These are phyloP conservation scores for Phytophthora constricta DNA, from an alignment of 352 stramenopile genomes.

Conservation along the genomic window DNA sequence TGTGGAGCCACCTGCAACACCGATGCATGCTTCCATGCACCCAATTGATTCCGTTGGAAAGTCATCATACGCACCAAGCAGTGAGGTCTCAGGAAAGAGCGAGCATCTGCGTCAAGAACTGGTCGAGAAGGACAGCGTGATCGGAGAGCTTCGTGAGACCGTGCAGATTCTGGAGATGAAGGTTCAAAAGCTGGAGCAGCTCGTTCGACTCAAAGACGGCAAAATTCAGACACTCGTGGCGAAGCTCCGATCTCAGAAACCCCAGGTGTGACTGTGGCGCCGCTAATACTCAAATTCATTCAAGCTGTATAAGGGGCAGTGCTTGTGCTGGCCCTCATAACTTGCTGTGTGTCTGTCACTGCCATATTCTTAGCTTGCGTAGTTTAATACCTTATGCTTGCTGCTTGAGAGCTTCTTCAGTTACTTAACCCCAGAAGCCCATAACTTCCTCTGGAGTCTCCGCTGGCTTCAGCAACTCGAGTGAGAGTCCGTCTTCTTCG, in stretches of 20 bases:
- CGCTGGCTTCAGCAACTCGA: slow-evolving; percentile 77
- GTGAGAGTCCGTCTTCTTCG: slow-evolving; percentile 51
- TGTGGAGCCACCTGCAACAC: slow-evolving; percentile 26
- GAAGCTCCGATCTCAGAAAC: slow-evolving; percentile 84
- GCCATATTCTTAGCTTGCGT: no score
- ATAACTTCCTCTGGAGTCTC: slow-evolving; percentile 81
- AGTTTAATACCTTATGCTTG: no score
- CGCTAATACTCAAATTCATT: slow-evolving; percentile 16
- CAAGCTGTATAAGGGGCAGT: no score
- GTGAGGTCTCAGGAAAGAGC: slow-evolving; percentile 23
- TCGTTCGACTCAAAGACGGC: slow-evolving; percentile 93
- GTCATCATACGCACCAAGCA: slow-evolving; percentile 26
- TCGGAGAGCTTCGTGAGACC: slow-evolving; percentile 89
- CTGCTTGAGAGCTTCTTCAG: no score
- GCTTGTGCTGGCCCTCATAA: no score
- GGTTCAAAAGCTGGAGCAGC: slow-evolving; percentile 95
- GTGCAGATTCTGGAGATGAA: slow-evolving; percentile 95
- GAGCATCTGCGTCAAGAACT: slow-evolving; percentile 46
- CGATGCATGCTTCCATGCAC: slow-evolving; percentile 13
- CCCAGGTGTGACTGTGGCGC: slow-evolving; percentile 30
- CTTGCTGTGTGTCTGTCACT: no score
- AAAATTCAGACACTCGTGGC: slow-evolving; percentile 93
- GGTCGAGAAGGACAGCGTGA: slow-evolving; percentile 79
- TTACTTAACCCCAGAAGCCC: slow-evolving; percentile 79
- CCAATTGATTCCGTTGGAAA: slow-evolving; percentile 37